Evolutionary conservation across 1,284 basidiomycete genomes (phyloP).

Genomic region (Phlebopus sp.): DNA sequence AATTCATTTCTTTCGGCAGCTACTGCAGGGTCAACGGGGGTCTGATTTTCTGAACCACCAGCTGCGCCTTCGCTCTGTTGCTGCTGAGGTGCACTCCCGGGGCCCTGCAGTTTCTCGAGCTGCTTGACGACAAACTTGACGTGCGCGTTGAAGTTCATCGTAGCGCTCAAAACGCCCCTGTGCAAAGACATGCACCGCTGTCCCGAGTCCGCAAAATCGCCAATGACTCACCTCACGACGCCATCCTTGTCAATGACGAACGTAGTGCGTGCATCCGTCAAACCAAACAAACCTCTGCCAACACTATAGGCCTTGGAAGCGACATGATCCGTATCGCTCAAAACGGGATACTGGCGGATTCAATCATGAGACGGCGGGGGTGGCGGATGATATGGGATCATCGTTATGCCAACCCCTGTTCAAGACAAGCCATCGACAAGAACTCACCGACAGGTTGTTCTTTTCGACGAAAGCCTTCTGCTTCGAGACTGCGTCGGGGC

Average conservation of each 20-base stretch:
- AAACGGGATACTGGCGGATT: slow-evolving; percentile 61
- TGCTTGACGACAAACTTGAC: slow-evolving; percentile 66
- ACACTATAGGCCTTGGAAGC: slow-evolving; percentile 64
- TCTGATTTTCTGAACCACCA: neutral
- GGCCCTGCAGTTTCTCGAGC: slow-evolving; percentile 49
- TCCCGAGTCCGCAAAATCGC: neutral
- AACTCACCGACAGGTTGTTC: slow-evolving; percentile 59
- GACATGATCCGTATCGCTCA: slow-evolving; percentile 65
- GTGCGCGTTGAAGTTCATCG: slow-evolving; percentile 62
- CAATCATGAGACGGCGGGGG: neutral
- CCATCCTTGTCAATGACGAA: slow-evolving; percentile 74
- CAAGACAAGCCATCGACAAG: neutral
- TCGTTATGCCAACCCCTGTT: too few species aligned
- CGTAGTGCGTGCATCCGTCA: slow-evolving; percentile 64
- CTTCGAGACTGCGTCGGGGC: slow-evolving; percentile 64
- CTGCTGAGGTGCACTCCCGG: slow-evolving; percentile 22
- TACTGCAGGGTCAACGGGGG: slow-evolving; percentile 5
- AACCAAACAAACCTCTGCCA: slow-evolving; percentile 62
- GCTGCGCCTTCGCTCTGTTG: neutral
- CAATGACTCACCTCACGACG: slow-evolving; percentile 47
- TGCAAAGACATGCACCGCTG: neutral
- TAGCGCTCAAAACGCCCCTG: slow-evolving; percentile 55
- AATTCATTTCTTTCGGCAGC: slow-evolving; percentile 16
- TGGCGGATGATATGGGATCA: too few species aligned
- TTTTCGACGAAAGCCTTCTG: slow-evolving; percentile 74